Base-by-base conservation (phyloP, 2,329 filamentous ascomycete species). In the Septoria linicola region DNA sequence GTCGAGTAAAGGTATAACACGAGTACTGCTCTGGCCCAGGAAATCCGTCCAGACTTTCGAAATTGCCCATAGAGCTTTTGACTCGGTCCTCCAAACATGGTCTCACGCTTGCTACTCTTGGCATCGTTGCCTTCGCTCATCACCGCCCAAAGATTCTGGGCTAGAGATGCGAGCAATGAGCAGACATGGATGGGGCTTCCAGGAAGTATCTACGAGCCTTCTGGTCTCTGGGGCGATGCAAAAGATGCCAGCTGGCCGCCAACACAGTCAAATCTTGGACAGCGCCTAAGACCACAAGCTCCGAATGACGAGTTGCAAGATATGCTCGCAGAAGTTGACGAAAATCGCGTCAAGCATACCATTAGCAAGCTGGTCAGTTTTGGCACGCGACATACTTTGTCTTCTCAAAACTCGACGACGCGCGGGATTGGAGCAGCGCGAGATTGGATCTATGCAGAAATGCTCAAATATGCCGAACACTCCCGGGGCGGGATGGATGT, bases 381-480 rank as follows among this genome's bases (percentile, higher is more conserved):
- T 55, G 79, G 77, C 21, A 82, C 80, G 4, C 72, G 80, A 6
- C 79, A 82, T 60, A 82, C 80, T 1, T 67, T 81, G 1, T 80
- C 77, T 4, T 71, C 67, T 1, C 77, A 80, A 56, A 80, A 76
- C 51, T 73, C 73, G 27, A 71, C 72, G 3, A 75, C 70, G 2
- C 69, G 75, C 4, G 80, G 80, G 1, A 81, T 82, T 45, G 78
- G 79, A 1, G 79, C 79, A 4, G 79, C 80, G 8, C 66, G 79
- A 53, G 77, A 81, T 59, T 82, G 79, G 79, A 76, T 82, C 41
- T 71, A 72, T 25, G 66, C 67, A 19, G 73, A 81, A 62, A 78
- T 80, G 70, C 65, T 68, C 36, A 66, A 65, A 31, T 75, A 76
- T 54, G 79, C 79, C 2, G 66, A 70, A 14, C 66, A 69, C 3